Evolutionary conservation across 2,329 filamentous ascomycete genomes (phyloP), one percentile per base, ranked within the genome.

Genomic region (Arthrobotrys iridis): DNA sequence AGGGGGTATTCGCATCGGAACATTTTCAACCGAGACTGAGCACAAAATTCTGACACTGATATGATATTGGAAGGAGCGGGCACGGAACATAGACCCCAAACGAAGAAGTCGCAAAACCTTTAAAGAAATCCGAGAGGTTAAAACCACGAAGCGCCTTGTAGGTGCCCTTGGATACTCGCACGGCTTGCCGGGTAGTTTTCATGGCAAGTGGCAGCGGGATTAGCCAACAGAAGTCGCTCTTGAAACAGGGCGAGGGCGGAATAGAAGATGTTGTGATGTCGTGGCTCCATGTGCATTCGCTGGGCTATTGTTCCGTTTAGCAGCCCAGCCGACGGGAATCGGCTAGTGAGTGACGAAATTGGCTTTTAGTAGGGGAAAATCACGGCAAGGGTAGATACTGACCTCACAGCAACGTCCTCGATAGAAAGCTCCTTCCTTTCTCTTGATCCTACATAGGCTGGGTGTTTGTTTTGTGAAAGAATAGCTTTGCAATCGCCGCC

Each of bases 341-440:
- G 59, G 59, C 60, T 48, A 64, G 67, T 48, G 52, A 48, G 66
- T 73, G 68, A 73, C 68, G 67, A 72, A 72, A 72, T 72, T n/a
- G 58, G 65, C 67, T 50, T 65, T 64, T 43, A 65, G 59, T 37
- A 66, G 68, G 68, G 58, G 48, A 52, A 72, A 58, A 58, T 72
- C 50, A 55, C 50, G 59, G 65, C 58, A 63, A 63, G 48, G 66
- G 46, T 40, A 33, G 45, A 63, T 15, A 11, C 11, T 30, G 20
- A 57, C 58, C 11, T 33, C 48, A 40, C 26, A 26, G 28, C 48
- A 41, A 52, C 45, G 20, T 15, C 40, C 50, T 20, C 43, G 37
- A 37, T n/a, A 24, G 28, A 24, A 28, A 33, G 50, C 58, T 63
- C 58, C 58, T 72, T 72, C 67, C 58, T 46, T 33, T 43, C 57